Conservation (phyloP, 306 rosid species). For the Castanea mollissima region DNA sequence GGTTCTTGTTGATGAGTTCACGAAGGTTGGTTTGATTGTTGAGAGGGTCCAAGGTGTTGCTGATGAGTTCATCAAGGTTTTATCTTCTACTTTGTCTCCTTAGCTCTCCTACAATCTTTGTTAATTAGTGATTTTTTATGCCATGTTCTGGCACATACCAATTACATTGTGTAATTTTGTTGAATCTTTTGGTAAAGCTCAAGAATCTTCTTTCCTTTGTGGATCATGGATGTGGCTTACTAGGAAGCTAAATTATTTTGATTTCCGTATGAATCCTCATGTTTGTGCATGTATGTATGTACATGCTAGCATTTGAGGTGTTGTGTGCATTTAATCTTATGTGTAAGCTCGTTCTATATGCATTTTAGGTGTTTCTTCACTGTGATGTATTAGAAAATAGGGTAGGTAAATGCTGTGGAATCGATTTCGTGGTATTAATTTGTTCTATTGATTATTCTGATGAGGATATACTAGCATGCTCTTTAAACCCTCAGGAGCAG, state of each 20-base stretch:
- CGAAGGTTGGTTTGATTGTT: constrained; percentile 59
- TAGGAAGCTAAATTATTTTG: not conserved
- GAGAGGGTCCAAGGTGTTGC: constrained; percentile 80
- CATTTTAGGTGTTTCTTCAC: not conserved
- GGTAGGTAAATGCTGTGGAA: not conserved
- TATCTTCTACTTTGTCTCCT: constrained; percentile 14
- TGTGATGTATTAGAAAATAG: not conserved
- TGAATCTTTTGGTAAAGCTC: not conserved
- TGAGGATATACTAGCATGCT: not conserved
- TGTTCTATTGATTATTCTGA: not conserved
- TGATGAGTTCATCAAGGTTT: constrained; percentile 90
- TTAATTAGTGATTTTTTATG: not conserved
- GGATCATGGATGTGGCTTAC: not conserved
- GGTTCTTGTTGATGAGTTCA: constrained; percentile 58
- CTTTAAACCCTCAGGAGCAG: not conserved
- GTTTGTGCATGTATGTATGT: not conserved
- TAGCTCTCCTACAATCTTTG: not conserved
- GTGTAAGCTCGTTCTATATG: too few relatives aligned
- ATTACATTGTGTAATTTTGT: not conserved
- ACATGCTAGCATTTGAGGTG: too few relatives aligned
- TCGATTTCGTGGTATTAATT: not conserved
- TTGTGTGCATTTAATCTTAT: too few relatives aligned
- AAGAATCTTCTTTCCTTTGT: not conserved
- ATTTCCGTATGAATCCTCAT: not conserved
- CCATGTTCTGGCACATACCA: not conserved